Evolutionary conservation across 257 asterid species (phyloP), one percentile per base, ranked within the genome.

Genomic region (Anisodus acutangulus): DNA sequence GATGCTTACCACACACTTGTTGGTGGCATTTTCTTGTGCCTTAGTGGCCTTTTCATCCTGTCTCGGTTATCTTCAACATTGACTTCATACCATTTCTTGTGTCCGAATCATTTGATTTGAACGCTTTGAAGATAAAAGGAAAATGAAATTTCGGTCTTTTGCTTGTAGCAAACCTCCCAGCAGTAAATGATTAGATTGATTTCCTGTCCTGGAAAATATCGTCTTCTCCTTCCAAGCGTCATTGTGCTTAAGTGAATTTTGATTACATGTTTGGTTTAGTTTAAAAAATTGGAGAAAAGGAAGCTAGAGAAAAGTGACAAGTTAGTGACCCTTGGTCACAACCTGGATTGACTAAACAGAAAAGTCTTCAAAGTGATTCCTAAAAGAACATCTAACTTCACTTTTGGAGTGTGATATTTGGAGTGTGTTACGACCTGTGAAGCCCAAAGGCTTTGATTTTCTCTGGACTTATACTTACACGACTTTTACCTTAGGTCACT

Each of bases 381-480:
- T 4, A 19, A 72, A 47, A 45, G 79, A 71, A 47, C 59, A 10
- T 72, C 10, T 2, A 72, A 47, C 80, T 72, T 72, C 39, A 74
- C 8, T 74, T 57, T 74, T 74, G 7, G 81, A 9, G 17, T 74
- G 11, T 47, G 11, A 70, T 41, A 70, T 57, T 74, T 74, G 7
- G 81, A 9, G 17, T 74, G 11, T 47, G 11, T 74, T 47, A 74
- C 49, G 3, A 74, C 45, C 62, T 49, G 81, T 74, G 59, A 71
- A 45, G 22, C 81, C 80, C 1, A 5, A 74, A 47, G 17, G 9
- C 13, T 74, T 47, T 74, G 22, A 74, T 49, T 51, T 49, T 15
- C 45, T 49, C 12, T 22, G 81, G 81, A 13, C 12, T 22, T 3
- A 6, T 11, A 49, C 19, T 43, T 72, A 3, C 47, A 19, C 5